Percentiles rank a stretch among this genome's conserved stretches.
phyloP scores from a whole-genome alignment of 2,329 filamentous ascomycete species.

The Aspergillus hiratsukae region DNA sequence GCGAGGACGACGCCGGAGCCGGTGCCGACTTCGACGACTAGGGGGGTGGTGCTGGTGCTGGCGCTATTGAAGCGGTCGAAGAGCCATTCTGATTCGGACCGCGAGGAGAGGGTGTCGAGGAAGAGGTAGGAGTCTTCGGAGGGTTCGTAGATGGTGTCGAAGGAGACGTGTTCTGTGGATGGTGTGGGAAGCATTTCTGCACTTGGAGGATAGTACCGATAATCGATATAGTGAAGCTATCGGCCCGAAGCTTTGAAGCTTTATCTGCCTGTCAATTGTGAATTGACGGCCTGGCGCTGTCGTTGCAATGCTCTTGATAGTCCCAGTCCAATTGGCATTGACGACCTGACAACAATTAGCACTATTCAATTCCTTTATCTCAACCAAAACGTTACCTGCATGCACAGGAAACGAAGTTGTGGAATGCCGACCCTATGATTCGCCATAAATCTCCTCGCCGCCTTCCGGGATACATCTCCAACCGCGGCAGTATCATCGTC shows the following conservation, averaged over 20 bases:
- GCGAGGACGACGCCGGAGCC: constrained; percentile 92
- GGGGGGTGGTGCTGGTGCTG: constrained; percentile 35
- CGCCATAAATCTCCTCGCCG: constrained; percentile 15
- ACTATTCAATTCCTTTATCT: no score
- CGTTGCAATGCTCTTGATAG: no score
- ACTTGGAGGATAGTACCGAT: not conserved
- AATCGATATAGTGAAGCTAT: not conserved
- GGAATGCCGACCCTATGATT: constrained; percentile 14
- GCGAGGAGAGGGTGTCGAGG: constrained; percentile 79
- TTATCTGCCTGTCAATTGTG: not conserved
- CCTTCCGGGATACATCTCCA: constrained; percentile 11
- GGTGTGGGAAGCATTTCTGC: constrained; percentile 80
- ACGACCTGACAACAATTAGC: not conserved
- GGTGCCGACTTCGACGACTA: constrained; percentile 81
- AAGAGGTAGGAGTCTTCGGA: constrained; percentile 94
- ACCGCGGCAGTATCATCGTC: constrained; percentile 8
- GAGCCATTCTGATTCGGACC: constrained; percentile 66
- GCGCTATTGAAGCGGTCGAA: constrained; percentile 53
- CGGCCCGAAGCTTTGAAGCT: not conserved
- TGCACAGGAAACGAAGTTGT: no score
- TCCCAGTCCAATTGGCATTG: not conserved
- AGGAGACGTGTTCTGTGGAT: constrained; percentile 85
- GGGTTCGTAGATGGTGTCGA: constrained; percentile 86
- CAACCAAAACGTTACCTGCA: no score
- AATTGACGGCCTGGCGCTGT: not conserved